Evolutionary conservation across 495 filamentous ascomycete genomes (phyloP), one percentile per base, ranked within the genome.

Genomic region (Eremomyces bilateralis): DNA sequence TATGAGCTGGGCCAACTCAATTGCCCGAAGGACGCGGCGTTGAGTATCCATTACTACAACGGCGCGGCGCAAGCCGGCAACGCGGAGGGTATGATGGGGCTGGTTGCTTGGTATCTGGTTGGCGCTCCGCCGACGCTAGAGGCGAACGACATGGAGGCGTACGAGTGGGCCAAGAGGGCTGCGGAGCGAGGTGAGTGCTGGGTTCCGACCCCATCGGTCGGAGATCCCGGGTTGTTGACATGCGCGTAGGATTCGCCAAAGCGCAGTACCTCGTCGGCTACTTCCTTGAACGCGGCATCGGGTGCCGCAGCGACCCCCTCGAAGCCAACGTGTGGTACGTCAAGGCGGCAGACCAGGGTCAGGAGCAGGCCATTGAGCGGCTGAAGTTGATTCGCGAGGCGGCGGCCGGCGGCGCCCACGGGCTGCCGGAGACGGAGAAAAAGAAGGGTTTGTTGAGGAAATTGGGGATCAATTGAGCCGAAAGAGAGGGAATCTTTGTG

Each of bases 291-390:
- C 91, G 84, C 76, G 88, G 88, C 34, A 93, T 99, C 40, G 88
- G 88, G 16, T 91, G 80, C 52, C 76, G 82, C 3, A 73, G 83
- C 15, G 88, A 99, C 51, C 71, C 82, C 2, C 64, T 99, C 39
- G 81, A 94, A 50, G 85, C 88, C 36, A 95, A 95, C 45, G 79
- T 92, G 4, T 95, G 85, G 90, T 99, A 99, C 49, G 90, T 95
- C 34, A 78, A 78, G 52, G 85, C 88, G 1, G 90, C 88, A 6
- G 88, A 91, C 38, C 73, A 82, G 29, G 88, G 85, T 29, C 85
- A 95, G 42, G 76, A 81, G 45, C 69, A 82, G 15, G 88, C 88
- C 13, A 82, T 76, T 48, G 73, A 81, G 38, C 67, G 88, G 3
- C 63, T 99, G 18, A 74, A 77, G 21, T 75, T 80, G 5, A 95